Evolutionary conservation across 805 yeast species (phyloP).

Genomic region (Grigorovia humatica): DNA sequence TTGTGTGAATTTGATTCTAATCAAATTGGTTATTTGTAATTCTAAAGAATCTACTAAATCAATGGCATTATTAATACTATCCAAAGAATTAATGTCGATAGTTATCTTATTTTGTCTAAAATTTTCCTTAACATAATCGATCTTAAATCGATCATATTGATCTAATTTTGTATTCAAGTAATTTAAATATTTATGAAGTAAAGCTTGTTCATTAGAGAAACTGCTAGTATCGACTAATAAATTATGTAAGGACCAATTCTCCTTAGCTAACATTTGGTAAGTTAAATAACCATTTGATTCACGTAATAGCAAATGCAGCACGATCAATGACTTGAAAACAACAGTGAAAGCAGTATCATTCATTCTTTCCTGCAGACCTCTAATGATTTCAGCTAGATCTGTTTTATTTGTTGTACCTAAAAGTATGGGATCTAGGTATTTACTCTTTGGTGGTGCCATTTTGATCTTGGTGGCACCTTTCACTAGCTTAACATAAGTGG

Average conservation of each 20-base stretch:
- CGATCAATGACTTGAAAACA: slow-evolving; percentile 75
- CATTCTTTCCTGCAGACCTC: slow-evolving; percentile 48
- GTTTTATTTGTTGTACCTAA: slow-evolving; percentile 31
- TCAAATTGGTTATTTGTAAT: slow-evolving; percentile 63
- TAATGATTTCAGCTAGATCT: slow-evolving; percentile 60
- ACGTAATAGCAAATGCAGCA: slow-evolving; percentile 80
- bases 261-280: not conserved
- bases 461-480: slow-evolving; percentile 69
- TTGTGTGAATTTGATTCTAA: slow-evolving; percentile 67
- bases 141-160: slow-evolving; percentile 52
- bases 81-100: slow-evolving; percentile 37
- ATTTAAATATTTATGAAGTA: slow-evolving; percentile 55
- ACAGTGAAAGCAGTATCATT: slow-evolving; percentile 85
- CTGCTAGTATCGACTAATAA: not conserved
- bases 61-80: slow-evolving; percentile 62
- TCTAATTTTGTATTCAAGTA: slow-evolving; percentile 60
- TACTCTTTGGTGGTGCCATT: slow-evolving; percentile 96
- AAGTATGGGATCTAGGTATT: slow-evolving; percentile 88
- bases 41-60: slow-evolving; percentile 77
- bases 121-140: slow-evolving; percentile 74
- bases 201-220: not conserved
- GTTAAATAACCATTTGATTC: not conserved
- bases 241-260: not conserved
- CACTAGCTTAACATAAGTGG: slow-evolving; percentile 58
- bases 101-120: slow-evolving; percentile 36